Evolutionary conservation across 345 rosid genomes (phyloP).

Genomic region (Populus tremula): DNA sequence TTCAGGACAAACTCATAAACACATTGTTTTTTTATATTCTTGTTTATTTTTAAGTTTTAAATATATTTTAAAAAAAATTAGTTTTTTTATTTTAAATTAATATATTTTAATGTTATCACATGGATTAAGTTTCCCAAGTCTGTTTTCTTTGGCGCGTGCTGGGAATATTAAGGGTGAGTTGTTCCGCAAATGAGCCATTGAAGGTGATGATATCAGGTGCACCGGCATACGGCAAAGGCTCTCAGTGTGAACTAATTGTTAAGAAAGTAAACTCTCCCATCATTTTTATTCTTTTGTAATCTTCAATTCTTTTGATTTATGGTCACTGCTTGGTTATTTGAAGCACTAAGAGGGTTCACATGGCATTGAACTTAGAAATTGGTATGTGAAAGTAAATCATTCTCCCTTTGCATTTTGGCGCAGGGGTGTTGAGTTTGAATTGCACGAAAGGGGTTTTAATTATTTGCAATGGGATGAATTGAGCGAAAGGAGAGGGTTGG

Average conservation of each 20-base stretch:
- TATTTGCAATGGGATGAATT: neutral
- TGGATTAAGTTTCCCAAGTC: neutral
- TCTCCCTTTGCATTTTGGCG: neutral
- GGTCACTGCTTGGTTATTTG: neutral
- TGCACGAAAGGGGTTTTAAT: neutral
- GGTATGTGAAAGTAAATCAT: neutral
- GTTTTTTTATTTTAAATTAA: too few species aligned
- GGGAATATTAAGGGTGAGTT: slow-evolving; percentile 38
- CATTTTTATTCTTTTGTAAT: neutral
- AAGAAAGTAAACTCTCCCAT: slow-evolving; percentile 47
- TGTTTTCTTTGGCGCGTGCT: slow-evolving; percentile 15
- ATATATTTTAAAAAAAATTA: too few species aligned
- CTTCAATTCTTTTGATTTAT: neutral
- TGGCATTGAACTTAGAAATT: neutral
- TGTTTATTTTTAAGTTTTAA: too few species aligned
- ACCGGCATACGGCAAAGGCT: slow-evolving; percentile 90
- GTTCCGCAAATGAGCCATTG: slow-evolving; percentile 58
- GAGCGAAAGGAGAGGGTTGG: neutral
- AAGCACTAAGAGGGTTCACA: neutral
- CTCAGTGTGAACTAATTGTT: slow-evolving; percentile 81
- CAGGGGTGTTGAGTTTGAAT: neutral
- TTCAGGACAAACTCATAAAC: slow-evolving; percentile 10
- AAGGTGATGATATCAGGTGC: slow-evolving; percentile 96
- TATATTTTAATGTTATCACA: neutral
- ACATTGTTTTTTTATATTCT: neutral